phyloP scores from a whole-genome alignment of 2,329 filamentous ascomycete genomes.

The Coleophoma eucalyptorum region DNA sequence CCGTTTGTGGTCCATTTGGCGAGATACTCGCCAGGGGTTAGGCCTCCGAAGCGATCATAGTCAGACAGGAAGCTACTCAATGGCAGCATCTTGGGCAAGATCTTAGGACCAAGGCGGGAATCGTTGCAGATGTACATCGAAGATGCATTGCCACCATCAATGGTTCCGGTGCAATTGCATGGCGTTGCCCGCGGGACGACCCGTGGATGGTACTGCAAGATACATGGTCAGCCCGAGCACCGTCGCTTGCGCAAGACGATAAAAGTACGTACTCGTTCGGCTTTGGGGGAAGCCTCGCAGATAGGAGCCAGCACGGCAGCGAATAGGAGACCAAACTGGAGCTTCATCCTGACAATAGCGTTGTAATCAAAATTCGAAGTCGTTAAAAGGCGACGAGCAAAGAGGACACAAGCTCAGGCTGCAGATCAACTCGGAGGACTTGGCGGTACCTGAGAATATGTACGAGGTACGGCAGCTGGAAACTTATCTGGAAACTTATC shows the following conservation, averaged over 20 bases:
- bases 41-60: conserved; percentile 34
- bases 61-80: conserved; percentile 25
- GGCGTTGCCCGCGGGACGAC: background rate
- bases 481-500: too few relatives aligned
- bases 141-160: conserved; percentile 18
- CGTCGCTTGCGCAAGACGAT: too few relatives aligned
- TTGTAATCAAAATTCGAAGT: background rate
- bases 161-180: conserved; percentile 29
- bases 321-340: background rate
- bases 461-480: too few relatives aligned
- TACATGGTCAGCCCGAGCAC: background rate
- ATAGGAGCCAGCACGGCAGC: background rate
- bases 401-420: background rate
- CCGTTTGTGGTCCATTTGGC: conserved; percentile 23
- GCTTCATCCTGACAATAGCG: background rate
- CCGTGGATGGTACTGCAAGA: background rate
- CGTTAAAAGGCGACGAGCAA: background rate
- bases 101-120: conserved; percentile 31
- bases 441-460: too few relatives aligned
- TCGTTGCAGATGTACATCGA: conserved; percentile 33
- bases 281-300: background rate
- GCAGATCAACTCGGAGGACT: background rate
- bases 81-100: conserved; percentile 28
- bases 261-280: background rate
- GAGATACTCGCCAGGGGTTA: conserved; percentile 38